Conservation (phyloP, 2,329 filamentous ascomycete species). For the Fusarium compactum region DNA sequence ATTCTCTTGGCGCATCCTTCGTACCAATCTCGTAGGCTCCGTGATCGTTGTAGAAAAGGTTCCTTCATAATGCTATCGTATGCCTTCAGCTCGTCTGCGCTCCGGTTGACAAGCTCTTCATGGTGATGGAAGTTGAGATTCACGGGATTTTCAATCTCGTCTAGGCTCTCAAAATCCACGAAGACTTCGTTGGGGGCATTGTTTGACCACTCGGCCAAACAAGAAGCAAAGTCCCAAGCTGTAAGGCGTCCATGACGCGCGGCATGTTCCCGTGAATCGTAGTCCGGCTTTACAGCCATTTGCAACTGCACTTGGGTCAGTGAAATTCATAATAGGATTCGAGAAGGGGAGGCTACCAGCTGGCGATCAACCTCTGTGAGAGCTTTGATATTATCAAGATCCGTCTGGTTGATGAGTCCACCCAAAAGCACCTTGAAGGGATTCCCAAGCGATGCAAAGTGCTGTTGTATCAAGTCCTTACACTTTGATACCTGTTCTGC, state of each 20-base stretch:
- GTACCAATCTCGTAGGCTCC: slow-evolving; percentile 37
- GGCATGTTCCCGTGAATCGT: slow-evolving; percentile 34
- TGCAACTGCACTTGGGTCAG: slow-evolving; percentile 22
- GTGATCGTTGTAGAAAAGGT: slow-evolving; percentile 8
- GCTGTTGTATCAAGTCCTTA: slow-evolving; percentile 25
- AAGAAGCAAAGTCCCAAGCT: slow-evolving; percentile 40
- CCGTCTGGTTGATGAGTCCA: slow-evolving; percentile 32
- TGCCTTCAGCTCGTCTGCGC: slow-evolving; percentile 23
- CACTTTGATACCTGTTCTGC: slow-evolving; percentile 29
- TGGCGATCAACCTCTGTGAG: slow-evolving; percentile 23
- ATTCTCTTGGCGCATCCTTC: slow-evolving; percentile 19
- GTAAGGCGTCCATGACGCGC: slow-evolving; percentile 35
- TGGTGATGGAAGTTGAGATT: slow-evolving; percentile 61
- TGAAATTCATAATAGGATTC: neutral
- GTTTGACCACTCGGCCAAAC: slow-evolving; percentile 35
- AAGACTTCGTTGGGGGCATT: slow-evolving; percentile 48
- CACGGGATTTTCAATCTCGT: slow-evolving; percentile 58
- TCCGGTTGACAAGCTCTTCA: slow-evolving; percentile 42
- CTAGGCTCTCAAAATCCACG: slow-evolving; percentile 54
- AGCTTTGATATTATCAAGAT: slow-evolving; percentile 23
- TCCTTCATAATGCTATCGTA: slow-evolving; percentile 31
- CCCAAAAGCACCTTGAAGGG: slow-evolving; percentile 42
- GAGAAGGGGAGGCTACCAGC: slow-evolving; percentile 18
- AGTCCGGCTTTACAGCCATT: slow-evolving; percentile 33
- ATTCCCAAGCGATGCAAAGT: slow-evolving; percentile 28